Evolutionary conservation across 2,329 filamentous ascomycete species (phyloP), one percentile per base, ranked within the genome.

Genomic region (Coniochaeta pulveracea): DNA sequence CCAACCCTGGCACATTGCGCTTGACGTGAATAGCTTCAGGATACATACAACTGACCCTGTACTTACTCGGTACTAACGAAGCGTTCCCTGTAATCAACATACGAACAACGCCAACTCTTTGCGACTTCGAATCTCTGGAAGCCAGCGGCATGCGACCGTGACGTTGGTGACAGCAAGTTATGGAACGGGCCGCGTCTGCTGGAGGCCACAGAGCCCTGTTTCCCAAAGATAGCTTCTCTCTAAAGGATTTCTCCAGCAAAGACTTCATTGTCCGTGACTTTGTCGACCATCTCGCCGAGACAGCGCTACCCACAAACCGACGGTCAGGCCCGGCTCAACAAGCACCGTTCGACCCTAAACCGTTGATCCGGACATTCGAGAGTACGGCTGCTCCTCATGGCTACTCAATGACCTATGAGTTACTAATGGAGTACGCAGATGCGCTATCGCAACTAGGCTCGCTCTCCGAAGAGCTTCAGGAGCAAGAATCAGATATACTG

Each of bases 251-350:
- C 58, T 84, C 84, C 37, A 83, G 69, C 54, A 83, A 83, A 48
- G 91, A 96, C 60, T 98, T 96, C 51, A 95, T 96, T 42, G 89
- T 96, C 44, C 86, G 93, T 50, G 91, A 98, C 61, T 98, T 98
- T 54, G 80, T 98, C 47, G 93, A 98, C 55, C 76, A 80, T 33
- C 76, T 98, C 37, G 91, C 89, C 33, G 88, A 96, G 42, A 82
- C 69, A 45, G 83, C 85, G 15, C 72, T 85, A 22, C 79, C 84
- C n/a, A 66, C 70, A 15, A 83, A 79, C 49, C 83, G 91, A 34
- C 80, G 84, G 38, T 95, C 88, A 10, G 77, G 73, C 6, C 69
- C 72, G 42, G 65, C 63, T 40, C 67, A 64, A 51, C 67, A 69
- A 40, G 60, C 68, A 4, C n/a, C n/a, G n/a, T 98, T 98, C 60